Percentiles rank a stretch among this genome's conserved stretches.
phyloP scores from a whole-genome alignment of 2,329 filamentous ascomycete genomes.

The Fusarium floridanum region DNA sequence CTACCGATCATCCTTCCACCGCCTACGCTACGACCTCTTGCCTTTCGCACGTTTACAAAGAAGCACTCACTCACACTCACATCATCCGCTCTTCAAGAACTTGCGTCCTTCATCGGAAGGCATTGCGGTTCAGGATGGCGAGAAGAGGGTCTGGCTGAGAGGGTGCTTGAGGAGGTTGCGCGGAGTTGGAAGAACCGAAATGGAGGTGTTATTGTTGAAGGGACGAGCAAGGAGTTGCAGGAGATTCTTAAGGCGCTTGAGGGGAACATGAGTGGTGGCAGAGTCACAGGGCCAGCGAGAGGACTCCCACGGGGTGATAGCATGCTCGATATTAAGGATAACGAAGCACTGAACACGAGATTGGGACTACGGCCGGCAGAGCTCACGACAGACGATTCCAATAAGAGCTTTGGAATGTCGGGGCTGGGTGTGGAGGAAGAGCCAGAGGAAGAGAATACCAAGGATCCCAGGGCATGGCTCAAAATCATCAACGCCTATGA shows the following conservation, averaged over 20 bases:
- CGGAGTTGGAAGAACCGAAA: conserved; percentile 92
- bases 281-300: conserved; percentile 65
- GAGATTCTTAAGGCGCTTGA: conserved; percentile 87
- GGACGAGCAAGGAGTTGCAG: conserved; percentile 79
- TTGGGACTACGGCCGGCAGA: conserved; percentile 63
- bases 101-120: conserved; percentile 91
- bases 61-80: conserved; percentile 96
- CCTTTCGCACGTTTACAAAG: conserved; percentile 96
- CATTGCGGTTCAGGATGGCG: conserved; percentile 97
- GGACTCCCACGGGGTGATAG: conserved; percentile 69
- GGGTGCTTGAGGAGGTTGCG: conserved; percentile 91
- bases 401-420: conserved; percentile 74
- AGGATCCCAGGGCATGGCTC: conserved; percentile 84
- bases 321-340: conserved; percentile 70
- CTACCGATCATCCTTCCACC: conserved; percentile 91
- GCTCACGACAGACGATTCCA: conserved; percentile 70
- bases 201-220: conserved; percentile 92
- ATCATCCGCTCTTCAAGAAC: conserved; percentile 84
- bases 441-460: conserved; percentile 69
- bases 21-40: conserved; percentile 86
- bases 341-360: conserved; percentile 66
- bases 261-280: conserved; percentile 90
- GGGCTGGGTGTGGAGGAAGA: conserved; percentile 65
- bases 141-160: conserved; percentile 93
- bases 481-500: conserved; percentile 87